Base-by-base conservation (phyloP, 352 stramenopile genomes). In the Phytophthora vignae region DNA sequence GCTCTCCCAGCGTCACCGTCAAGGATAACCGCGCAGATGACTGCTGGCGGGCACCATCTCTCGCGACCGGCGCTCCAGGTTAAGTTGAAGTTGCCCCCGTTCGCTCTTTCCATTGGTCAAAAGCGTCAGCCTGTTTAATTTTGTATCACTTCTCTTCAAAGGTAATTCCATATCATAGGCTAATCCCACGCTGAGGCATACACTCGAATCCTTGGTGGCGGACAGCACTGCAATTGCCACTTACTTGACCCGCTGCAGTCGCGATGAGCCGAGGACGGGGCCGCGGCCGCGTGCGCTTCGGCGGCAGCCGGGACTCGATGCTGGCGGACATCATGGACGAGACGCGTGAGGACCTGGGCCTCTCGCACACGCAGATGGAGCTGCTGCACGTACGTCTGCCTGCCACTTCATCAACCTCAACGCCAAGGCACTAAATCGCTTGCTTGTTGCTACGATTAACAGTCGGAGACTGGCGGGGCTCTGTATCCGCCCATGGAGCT, bases 301-400 rank as follows among this genome's bases (percentile, higher is more conserved):
- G 85, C 62, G 83, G 85, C n/a, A 92, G 85, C 64, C 77, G 81
- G 60, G 83, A 92, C 67, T 86, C 85, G 38, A 78, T 79, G 79
- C 75, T 91, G n/a, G 73, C 79, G 1, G 83, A 92, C 52, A 77
- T 92, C 40, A 82, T 92, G 59, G 85, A 92, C 54, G 83, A 92
- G 67, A 92, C 83, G 49, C 85, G 85, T 46, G 85, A 92, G 63
- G 85, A 92, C 49, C 69, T 92, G 17, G 85, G 85, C 0, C 82
- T 92, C 42, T 90, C 83, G 21, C 76, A 92, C 58, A 75, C 76
- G 22, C 85, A 92, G 71, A 92, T 92, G 85, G 85, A 92, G 68
- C 62, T 81, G 67, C 71, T 92, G 12, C 77, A 90, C 46, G 85
- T 92, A 65, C 19, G 78, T 72, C n/a, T 50, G 8, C 15, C 10